Base-by-base conservation (phyloP, 2,329 filamentous ascomycete species). In the Penicillium griseofulvum region DNA sequence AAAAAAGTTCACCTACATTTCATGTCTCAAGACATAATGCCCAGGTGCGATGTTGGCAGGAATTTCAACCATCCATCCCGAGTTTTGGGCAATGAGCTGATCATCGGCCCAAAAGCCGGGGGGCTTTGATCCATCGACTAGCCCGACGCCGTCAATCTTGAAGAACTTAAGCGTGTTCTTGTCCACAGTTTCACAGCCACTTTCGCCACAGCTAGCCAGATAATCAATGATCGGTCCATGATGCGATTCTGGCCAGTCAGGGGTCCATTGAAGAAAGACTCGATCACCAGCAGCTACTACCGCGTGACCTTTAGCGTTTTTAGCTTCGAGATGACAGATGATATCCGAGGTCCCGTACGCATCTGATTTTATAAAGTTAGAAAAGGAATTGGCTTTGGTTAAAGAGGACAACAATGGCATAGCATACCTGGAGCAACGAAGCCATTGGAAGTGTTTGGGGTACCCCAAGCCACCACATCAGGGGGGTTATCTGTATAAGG, bases 151-250 rank as follows among this genome's bases (percentile, higher is more conserved):
- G 39, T 80, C 78, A 56, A 87, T 85, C 77, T 88, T 88, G 79
- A 85, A 82, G 71, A 82, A 87, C 56, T 80, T 69, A 29, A 87
- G 76, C 1, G 71, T 68, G 1, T 68, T 72, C 66, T 82, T 81
- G 68, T 82, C 78, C 55, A 79, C 81, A 0, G 70, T 68, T 39
- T 78, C 75, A 65, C 82, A 86, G 64, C 83, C 78, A 26, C 77
- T 81, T 41, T 38, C 1, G 7, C 78, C 70, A 68, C 82, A 85
- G 54, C 76, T 75, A 49, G 86, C 86, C 5, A 87, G 76, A 73
- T 87, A 87, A 68, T 80, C 80, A 59, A 87, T 76, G 58, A 87
- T 78, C 7, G 85, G 85, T 2, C 83, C 83, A 57, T 85, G 78
- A 73, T 89, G 83, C 31, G 78, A 80, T 2, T 80, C 76, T 8